A percentile compares a stretch with the other conserved stretches of the same genome.
Conservation (phyloP, 305 asterid genomes). For the Fraxinus sp. region DNA sequence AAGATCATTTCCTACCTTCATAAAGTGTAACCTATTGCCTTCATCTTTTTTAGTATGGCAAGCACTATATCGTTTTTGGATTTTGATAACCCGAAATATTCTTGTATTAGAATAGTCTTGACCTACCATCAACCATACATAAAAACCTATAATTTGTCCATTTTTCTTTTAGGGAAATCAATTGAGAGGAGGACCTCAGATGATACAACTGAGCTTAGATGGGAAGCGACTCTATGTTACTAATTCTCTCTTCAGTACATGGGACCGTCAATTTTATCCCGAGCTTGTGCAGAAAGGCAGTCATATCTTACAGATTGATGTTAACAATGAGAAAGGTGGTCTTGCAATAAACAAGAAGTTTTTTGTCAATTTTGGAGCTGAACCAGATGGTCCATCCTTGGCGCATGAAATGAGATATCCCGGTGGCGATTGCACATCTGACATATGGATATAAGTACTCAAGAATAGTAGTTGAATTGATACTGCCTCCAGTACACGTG, state of each 20-base stretch:
- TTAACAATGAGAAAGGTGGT: slow-evolving; percentile 79
- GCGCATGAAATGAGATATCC: slow-evolving; percentile 99
- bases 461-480: background rate
- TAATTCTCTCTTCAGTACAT: slow-evolving; percentile 83
- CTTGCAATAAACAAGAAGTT: slow-evolving; percentile 62
- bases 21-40: background rate
- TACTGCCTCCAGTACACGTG: background rate
- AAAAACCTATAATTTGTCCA: background rate
- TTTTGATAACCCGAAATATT: background rate
- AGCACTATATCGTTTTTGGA: background rate
- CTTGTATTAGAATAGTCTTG: background rate
- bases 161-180: slow-evolving; percentile 53
- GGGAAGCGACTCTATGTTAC: slow-evolving; percentile 85
- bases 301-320: slow-evolving; percentile 84
- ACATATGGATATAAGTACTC: slow-evolving; percentile 64
- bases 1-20: background rate
- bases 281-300: slow-evolving; percentile 73
- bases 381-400: slow-evolving; percentile 86
- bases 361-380: slow-evolving; percentile 81
- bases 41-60: background rate
- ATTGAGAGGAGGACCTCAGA: slow-evolving; percentile 94
- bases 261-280: slow-evolving; percentile 93
- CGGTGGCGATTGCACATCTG: slow-evolving; percentile 99
- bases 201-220: slow-evolving; percentile 95
- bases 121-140: background rate